phyloP scores from a whole-genome alignment of 2,329 filamentous ascomycete genomes.

The Fusarium algeriense region DNA sequence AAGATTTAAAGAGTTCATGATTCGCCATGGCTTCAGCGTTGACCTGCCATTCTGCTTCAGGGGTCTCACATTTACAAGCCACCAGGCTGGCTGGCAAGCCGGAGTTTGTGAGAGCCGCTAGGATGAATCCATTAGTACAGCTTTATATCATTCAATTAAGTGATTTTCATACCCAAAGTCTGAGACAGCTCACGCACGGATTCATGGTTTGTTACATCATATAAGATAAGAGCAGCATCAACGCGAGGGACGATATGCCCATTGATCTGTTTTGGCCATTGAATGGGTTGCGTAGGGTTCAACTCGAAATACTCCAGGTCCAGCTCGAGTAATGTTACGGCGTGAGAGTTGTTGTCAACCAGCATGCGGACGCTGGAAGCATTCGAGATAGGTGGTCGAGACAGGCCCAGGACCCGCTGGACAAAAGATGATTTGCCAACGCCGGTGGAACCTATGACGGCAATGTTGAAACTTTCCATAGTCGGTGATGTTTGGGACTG shows the following conservation, averaged over 20 bases:
- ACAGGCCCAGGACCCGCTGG: constrained; percentile 70
- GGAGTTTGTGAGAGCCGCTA: constrained; percentile 80
- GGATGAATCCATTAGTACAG: constrained; percentile 16
- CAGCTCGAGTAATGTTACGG: constrained; percentile 73
- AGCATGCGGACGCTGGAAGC: constrained; percentile 68
- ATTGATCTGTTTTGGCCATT: constrained; percentile 76
- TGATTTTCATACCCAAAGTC: constrained; percentile 72
- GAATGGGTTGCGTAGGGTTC: constrained; percentile 66
- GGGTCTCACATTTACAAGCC: constrained; percentile 89
- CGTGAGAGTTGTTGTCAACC: constrained; percentile 69
- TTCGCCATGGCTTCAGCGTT: constrained; percentile 73
- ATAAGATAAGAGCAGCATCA: constrained; percentile 86
- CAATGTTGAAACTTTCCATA: constrained; percentile 74
- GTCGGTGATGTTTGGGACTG: constrained; percentile 51
- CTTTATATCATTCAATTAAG: neutral
- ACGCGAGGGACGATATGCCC: constrained; percentile 79
- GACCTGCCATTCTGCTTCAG: constrained; percentile 76
- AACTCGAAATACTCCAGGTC: constrained; percentile 75
- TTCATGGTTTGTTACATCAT: constrained; percentile 84
- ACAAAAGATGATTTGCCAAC: constrained; percentile 78
- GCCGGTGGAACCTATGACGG: constrained; percentile 73
- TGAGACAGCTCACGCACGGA: constrained; percentile 81
- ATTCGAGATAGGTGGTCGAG: constrained; percentile 65
- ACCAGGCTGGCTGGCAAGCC: constrained; percentile 83
- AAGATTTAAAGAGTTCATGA: constrained; percentile 75